Conservation (phyloP, 164 flowering plant species). For the Berberis thunbergii region DNA sequence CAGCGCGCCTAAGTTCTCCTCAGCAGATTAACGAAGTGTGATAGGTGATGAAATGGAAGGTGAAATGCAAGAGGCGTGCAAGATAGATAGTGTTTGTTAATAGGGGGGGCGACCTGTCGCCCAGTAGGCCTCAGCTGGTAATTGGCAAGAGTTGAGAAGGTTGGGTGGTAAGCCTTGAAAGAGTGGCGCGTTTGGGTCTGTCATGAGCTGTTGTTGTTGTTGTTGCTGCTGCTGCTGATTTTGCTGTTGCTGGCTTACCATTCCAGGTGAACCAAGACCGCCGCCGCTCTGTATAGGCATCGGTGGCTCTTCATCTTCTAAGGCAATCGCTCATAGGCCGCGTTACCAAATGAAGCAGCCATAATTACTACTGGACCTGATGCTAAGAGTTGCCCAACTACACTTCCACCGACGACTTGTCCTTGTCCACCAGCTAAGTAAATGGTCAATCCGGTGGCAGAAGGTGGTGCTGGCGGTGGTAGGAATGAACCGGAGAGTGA, state of each 20-base stretch:
- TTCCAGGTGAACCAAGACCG: constrained; percentile 31
- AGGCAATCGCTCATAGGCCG: constrained; percentile 85
- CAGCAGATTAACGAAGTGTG: not conserved
- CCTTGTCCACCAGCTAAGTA: constrained; percentile 89
- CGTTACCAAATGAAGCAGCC: constrained; percentile 93
- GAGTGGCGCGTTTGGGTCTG: constrained; percentile 36
- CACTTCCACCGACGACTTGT: constrained; percentile 84
- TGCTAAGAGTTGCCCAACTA: constrained; percentile 63
- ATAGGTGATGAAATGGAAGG: constrained; percentile 1
- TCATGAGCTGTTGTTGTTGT: constrained; percentile 36
- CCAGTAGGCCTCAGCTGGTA: constrained; percentile 63
- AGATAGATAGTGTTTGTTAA: constrained; percentile 13
- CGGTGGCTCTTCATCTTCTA: constrained; percentile 54
- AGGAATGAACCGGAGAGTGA: constrained; percentile 79
- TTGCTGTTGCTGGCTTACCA: constrained; percentile 22
- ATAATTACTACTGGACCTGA: constrained; percentile 83
- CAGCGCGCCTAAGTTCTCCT: not conserved
- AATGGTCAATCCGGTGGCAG: constrained; percentile 67
- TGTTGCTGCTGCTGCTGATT: constrained; percentile 10
- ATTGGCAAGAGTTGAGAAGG: constrained; percentile 49
- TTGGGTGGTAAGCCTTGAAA: constrained; percentile 58
- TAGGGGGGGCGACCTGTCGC: constrained; percentile 53
- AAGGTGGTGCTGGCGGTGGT: constrained; percentile 89
- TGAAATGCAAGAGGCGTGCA: not conserved
- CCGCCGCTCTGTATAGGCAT: constrained; percentile 25